These are phyloP conservation scores for Linderniella brevidens DNA, from an alignment of 257 asterid genomes.

Conservation along the genomic window DNA sequence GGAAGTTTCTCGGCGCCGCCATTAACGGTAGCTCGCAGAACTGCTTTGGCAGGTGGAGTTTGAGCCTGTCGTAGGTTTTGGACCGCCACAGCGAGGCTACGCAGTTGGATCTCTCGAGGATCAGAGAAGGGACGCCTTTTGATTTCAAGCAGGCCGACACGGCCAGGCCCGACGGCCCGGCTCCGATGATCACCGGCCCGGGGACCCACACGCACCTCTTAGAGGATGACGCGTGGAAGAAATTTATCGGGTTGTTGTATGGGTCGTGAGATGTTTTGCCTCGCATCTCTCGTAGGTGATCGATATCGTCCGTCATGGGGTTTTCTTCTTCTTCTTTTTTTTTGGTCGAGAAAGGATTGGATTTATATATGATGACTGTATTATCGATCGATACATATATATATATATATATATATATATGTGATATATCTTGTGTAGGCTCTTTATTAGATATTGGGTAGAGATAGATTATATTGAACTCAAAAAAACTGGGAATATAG, in stretches of 20 bases:
- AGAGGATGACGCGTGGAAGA: too few species aligned
- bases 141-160: slow-evolving; percentile 5
- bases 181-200: slow-evolving; percentile 48
- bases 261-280: neutral
- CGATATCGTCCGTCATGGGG: too few species aligned
- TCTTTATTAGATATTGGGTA: too few species aligned
- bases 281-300: too few species aligned
- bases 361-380: too few species aligned
- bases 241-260: neutral
- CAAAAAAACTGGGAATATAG: too few species aligned
- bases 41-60: slow-evolving; percentile 57
- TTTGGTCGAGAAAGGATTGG: too few species aligned
- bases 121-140: slow-evolving; percentile 32
- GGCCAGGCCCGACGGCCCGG: slow-evolving; percentile 52
- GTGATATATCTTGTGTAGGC: too few species aligned
- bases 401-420: too few species aligned
- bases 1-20: slow-evolving; percentile 5
- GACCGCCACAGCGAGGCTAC: slow-evolving; percentile 73
- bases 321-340: too few species aligned
- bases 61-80: slow-evolving; percentile 53
- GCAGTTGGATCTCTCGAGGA: slow-evolving; percentile 54
- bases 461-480: too few species aligned
- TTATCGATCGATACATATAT: too few species aligned
- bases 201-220: slow-evolving; percentile 3
- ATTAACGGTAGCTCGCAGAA: slow-evolving; percentile 81